A percentile compares a stretch with the other conserved stretches of the same genome.
phyloP scores from a whole-genome alignment of 805 yeast species.

The Nakazawaea ernobii region DNA sequence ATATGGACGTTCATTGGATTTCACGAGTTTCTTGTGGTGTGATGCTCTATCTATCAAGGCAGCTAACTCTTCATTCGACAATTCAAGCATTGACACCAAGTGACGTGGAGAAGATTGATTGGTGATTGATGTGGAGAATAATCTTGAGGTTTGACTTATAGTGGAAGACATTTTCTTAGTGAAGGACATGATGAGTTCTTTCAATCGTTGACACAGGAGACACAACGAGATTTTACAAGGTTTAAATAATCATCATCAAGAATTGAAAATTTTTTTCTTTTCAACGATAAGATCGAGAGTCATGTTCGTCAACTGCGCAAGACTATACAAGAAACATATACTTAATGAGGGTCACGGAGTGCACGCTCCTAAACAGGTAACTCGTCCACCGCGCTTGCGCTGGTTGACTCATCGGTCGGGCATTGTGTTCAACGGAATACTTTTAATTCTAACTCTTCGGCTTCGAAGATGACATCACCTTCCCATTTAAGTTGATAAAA shows the following conservation, averaged over 20 bases:
- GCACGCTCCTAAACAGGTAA: slow-evolving; percentile 4
- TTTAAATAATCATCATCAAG: background rate
- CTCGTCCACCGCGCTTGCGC: slow-evolving; percentile 7
- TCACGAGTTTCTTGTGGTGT: slow-evolving; percentile 57
- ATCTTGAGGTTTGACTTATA: slow-evolving; percentile 13
- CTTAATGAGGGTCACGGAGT: slow-evolving; percentile 7
- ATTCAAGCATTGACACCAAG: slow-evolving; percentile 74
- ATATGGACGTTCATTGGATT: slow-evolving; percentile 39
- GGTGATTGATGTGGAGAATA: slow-evolving; percentile 17
- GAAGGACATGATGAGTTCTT: background rate
- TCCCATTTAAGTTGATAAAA: background rate
- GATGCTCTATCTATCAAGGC: slow-evolving; percentile 71
- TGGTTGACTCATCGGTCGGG: background rate
- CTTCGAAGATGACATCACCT: background rate
- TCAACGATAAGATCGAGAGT: background rate
- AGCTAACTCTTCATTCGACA: slow-evolving; percentile 65
- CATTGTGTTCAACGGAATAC: slow-evolving; percentile 34
- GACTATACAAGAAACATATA: background rate
- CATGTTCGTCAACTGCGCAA: background rate
- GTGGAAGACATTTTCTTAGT: background rate
- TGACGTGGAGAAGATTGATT: slow-evolving; percentile 44
- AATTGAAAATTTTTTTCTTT: slow-evolving; percentile 1
- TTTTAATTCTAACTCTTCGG: slow-evolving; percentile 33
- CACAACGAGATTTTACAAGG: background rate
- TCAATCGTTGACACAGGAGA: background rate